Conservation (phyloP, 2,329 filamentous ascomycete species). For the Xylariomycetidae sp. region DNA sequence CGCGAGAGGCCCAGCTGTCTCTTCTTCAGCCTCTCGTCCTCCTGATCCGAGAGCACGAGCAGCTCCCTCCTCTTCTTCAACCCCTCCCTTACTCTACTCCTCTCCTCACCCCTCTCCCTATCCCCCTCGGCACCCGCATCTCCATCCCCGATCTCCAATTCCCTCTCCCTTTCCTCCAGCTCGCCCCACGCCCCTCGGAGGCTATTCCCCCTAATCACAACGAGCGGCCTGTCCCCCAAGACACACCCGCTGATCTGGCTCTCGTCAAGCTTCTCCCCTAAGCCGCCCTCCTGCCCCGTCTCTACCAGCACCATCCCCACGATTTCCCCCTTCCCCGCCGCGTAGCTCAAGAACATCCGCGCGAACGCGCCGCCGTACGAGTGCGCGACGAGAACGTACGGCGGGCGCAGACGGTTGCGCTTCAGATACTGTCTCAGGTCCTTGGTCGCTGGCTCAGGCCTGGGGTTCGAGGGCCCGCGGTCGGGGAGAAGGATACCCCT, state of each 20-base stretch:
- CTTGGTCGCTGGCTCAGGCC: slow-evolving; percentile 9
- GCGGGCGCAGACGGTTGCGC: no score
- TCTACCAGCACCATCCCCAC: slow-evolving; percentile 23
- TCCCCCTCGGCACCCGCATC: no score
- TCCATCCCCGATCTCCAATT: no score
- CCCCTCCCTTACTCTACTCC: neutral
- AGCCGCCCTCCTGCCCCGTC: slow-evolving; percentile 25
- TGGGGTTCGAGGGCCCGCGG: slow-evolving; percentile 12
- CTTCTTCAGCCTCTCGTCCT: slow-evolving; percentile 24
- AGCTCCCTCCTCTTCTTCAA: slow-evolving; percentile 13
- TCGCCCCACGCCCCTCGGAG: slow-evolving; percentile 14
- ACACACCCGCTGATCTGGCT: slow-evolving; percentile 13
- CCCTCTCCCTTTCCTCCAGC: slow-evolving; percentile 12
- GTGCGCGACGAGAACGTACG: slow-evolving; percentile 24
- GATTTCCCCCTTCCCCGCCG: slow-evolving; percentile 3
- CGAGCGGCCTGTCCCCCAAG: slow-evolving; percentile 17
- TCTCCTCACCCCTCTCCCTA: slow-evolving; percentile 1
- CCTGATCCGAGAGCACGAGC: slow-evolving; percentile 15
- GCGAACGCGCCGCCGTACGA: slow-evolving; percentile 27
- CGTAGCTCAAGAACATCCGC: slow-evolving; percentile 14
- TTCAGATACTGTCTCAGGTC: slow-evolving; percentile 16
- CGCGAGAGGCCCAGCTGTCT: slow-evolving; percentile 19
- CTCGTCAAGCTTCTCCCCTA: slow-evolving; percentile 16
- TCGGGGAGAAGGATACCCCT: slow-evolving; percentile 19
- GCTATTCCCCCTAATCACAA: slow-evolving; percentile 21